Percentiles rank a stretch among this genome's conserved stretches.
These are phyloP conservation scores for Solanum hybrid DNA, from an alignment of 305 asterid species.

Conservation along the genomic window DNA sequence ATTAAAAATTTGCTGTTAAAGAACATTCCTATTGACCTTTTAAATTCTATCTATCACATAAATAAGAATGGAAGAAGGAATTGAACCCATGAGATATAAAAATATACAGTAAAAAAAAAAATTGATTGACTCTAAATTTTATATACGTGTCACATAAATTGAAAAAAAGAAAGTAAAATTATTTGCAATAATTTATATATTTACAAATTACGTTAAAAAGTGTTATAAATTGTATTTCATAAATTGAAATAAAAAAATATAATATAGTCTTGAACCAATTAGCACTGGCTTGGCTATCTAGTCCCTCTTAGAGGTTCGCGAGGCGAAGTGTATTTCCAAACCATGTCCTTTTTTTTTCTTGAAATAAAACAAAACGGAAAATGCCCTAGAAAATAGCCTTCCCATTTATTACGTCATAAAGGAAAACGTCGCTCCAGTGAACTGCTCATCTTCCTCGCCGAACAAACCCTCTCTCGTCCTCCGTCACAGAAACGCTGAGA, in stretches of 20 bases:
- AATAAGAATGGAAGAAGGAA: not conserved
- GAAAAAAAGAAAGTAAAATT: rapidly evolving
- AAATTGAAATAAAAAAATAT: not conserved
- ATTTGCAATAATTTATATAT: not conserved
- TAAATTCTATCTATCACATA: not conserved
- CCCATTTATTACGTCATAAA: not conserved
- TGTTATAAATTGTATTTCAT: not conserved
- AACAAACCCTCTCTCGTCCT: not conserved
- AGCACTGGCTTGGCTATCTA: not conserved
- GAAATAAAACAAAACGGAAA: not conserved
- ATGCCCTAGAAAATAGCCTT: not conserved
- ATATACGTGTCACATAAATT: not conserved
- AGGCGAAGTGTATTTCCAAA: not conserved
- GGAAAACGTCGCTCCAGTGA: not conserved
- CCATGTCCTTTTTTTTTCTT: not conserved
- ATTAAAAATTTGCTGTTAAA: not conserved
- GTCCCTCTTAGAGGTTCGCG: not conserved
- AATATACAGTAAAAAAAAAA: not conserved
- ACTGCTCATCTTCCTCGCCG: not conserved
- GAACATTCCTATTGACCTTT: not conserved
- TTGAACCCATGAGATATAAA: not conserved
- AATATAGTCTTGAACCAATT: not conserved
- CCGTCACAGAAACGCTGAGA: not conserved
- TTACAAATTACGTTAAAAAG: not conserved
- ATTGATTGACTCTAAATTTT: not conserved